These are phyloP conservation scores for Lepidopterella palustris DNA, from an alignment of 495 filamentous ascomycete species.

Conservation along the genomic window DNA sequence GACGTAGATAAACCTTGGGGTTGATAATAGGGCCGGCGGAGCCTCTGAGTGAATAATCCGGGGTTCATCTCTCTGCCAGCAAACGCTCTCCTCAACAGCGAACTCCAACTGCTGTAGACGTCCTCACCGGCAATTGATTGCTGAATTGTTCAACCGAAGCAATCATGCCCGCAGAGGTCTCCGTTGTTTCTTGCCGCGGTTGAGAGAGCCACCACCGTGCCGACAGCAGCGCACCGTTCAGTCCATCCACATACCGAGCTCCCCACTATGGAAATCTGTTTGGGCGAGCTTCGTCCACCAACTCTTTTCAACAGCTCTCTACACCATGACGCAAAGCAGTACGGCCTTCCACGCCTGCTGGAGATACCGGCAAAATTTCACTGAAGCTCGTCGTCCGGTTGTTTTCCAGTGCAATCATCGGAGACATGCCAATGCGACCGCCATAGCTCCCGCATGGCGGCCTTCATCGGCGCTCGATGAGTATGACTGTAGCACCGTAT, in stretches of 20 bases:
- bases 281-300: background rate
- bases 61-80: too few species aligned
- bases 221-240: too few species aligned
- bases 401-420: background rate
- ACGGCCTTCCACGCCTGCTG: background rate
- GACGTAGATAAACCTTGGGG: too few species aligned
- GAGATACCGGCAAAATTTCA: background rate
- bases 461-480: conserved; percentile 81
- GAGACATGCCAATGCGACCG: conserved; percentile 1
- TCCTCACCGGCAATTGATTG: too few species aligned
- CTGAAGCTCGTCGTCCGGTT: background rate
- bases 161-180: too few species aligned
- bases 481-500: conserved; percentile 43
- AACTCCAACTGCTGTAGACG: too few species aligned
- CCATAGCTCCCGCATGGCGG: conserved; percentile 60
- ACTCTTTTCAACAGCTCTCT: background rate
- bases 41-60: too few species aligned
- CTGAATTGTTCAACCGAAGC: too few species aligned
- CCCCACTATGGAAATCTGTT: background rate
- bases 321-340: background rate
- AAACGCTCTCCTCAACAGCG: too few species aligned
- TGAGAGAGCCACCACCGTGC: too few species aligned
- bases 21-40: too few species aligned
- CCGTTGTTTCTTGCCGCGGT: too few species aligned
- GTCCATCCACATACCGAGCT: background rate